phyloP scores from a whole-genome alignment of 139 green algal species.

The Nannochloris sp. region DNA sequence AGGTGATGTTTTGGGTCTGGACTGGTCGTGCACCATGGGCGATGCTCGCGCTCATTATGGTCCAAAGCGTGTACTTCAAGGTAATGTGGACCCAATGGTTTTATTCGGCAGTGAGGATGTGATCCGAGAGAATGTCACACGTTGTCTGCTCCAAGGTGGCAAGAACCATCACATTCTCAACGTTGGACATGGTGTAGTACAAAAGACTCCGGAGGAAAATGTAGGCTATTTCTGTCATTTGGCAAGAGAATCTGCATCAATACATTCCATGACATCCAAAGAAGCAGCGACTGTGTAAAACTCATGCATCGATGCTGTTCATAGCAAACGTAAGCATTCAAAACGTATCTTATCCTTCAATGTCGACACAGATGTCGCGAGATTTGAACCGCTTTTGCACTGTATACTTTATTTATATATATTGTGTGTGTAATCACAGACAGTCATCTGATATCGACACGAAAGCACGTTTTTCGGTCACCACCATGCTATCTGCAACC shows the following conservation, averaged over 20 bases:
- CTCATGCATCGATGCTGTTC: too few relatives aligned
- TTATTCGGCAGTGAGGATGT: constrained; percentile 71
- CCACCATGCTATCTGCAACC: too few relatives aligned
- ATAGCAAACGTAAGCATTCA: too few relatives aligned
- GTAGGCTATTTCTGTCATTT: constrained; percentile 86
- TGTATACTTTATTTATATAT: too few relatives aligned
- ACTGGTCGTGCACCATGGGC: constrained; percentile 79
- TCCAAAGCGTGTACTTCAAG: constrained; percentile 30
- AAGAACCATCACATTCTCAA: constrained; percentile 82
- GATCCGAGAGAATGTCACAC: constrained; percentile 53
- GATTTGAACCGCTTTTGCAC: too few relatives aligned
- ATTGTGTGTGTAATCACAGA: too few relatives aligned
- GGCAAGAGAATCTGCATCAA: constrained; percentile 46
- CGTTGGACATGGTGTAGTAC: constrained; percentile 82
- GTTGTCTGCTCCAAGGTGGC: constrained; percentile 48
- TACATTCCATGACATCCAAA: background rate
- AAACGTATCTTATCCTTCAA: too few relatives aligned
- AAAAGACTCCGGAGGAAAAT: constrained; percentile 83
- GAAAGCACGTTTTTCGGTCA: too few relatives aligned
- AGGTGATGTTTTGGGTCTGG: constrained; percentile 84
- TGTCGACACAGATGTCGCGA: too few relatives aligned
- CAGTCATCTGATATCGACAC: too few relatives aligned
- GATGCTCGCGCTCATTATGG: constrained; percentile 54
- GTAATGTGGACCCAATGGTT: constrained; percentile 91
- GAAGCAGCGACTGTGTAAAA: background rate